These are phyloP conservation scores for Starmerella ratchasimensis DNA, from an alignment of 805 yeast genomes.

Conservation along the genomic window DNA sequence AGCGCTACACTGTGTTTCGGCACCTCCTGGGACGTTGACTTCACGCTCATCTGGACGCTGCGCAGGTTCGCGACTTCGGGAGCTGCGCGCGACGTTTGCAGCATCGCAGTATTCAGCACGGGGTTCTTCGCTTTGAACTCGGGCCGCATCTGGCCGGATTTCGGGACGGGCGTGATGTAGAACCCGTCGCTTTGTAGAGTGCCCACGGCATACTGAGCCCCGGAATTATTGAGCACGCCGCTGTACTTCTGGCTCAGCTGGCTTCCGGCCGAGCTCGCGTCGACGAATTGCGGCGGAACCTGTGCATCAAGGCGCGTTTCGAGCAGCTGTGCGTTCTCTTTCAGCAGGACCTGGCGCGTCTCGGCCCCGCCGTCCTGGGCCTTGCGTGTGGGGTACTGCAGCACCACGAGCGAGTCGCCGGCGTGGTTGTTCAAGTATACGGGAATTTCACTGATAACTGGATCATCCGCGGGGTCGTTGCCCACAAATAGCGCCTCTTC, in stretches of 20 bases:
- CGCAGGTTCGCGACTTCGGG: conserved; percentile 29
- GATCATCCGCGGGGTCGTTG: conserved; percentile 34
- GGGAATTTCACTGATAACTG: conserved; percentile 49
- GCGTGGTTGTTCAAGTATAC: conserved; percentile 31
- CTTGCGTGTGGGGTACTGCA: conserved; percentile 50
- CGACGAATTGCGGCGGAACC: conserved; percentile 47
- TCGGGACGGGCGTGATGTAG: conserved; percentile 50
- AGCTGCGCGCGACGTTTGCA: not conserved
- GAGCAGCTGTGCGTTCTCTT: conserved; percentile 46
- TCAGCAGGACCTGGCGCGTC: conserved; percentile 36
- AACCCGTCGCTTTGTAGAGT: conserved; percentile 32
- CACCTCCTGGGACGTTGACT: conserved; percentile 41
- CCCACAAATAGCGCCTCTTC: conserved; percentile 21
- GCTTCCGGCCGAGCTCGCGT: conserved; percentile 25
- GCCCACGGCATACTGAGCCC: conserved; percentile 28
- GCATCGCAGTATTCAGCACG: conserved; percentile 5
- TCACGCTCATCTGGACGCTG: conserved; percentile 67
- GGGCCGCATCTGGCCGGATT: conserved; percentile 69
- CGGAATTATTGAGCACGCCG: conserved; percentile 43
- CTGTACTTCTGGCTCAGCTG: conserved; percentile 40
- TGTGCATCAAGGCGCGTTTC: conserved; percentile 70
- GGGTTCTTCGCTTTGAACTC: conserved; percentile 47
- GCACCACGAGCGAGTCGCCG: conserved; percentile 28
- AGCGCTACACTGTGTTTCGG: conserved; percentile 60
- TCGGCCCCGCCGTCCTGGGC: not conserved